Evolutionary conservation across 805 yeast genomes (phyloP).

Genomic region (Sugiyamaella americana): DNA sequence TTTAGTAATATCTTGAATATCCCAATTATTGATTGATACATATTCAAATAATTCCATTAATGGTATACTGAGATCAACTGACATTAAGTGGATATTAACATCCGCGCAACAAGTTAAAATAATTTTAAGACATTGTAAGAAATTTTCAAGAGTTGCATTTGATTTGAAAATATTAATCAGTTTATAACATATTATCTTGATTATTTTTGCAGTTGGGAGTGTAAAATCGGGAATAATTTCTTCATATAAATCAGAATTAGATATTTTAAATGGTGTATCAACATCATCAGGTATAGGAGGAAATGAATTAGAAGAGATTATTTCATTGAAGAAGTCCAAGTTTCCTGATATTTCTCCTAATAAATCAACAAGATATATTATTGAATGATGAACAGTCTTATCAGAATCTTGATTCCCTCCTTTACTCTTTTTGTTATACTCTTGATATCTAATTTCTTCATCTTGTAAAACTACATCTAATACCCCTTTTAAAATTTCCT

Average conservation of each 20-base stretch:
- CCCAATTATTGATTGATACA: background rate
- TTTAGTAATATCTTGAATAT: background rate
- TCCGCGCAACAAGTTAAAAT: background rate
- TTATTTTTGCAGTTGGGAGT: background rate
- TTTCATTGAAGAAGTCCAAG: too few relatives aligned
- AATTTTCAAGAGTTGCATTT: too few relatives aligned
- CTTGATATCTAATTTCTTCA: too few relatives aligned
- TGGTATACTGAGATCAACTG: slow-evolving; percentile 4
- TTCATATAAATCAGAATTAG: background rate
- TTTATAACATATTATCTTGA: background rate
- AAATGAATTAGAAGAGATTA: too few relatives aligned
- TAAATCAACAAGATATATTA: too few relatives aligned
- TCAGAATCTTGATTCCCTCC: background rate
- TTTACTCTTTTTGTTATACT: too few relatives aligned
- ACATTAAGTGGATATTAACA: slow-evolving; percentile 1
- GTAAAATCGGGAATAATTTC: background rate
- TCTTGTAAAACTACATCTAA: too few relatives aligned
- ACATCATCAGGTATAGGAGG: too few relatives aligned
- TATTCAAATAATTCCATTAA: background rate
- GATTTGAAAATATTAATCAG: background rate
- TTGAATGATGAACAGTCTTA: background rate
- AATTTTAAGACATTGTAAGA: background rate
- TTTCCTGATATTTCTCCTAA: background rate
- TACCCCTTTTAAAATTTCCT: too few relatives aligned
- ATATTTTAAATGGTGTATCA: too few relatives aligned